Evolutionary conservation across 495 filamentous ascomycete genomes (phyloP), one percentile per base, ranked within the genome.

Genomic region (Aspergillus ostianus): DNA sequence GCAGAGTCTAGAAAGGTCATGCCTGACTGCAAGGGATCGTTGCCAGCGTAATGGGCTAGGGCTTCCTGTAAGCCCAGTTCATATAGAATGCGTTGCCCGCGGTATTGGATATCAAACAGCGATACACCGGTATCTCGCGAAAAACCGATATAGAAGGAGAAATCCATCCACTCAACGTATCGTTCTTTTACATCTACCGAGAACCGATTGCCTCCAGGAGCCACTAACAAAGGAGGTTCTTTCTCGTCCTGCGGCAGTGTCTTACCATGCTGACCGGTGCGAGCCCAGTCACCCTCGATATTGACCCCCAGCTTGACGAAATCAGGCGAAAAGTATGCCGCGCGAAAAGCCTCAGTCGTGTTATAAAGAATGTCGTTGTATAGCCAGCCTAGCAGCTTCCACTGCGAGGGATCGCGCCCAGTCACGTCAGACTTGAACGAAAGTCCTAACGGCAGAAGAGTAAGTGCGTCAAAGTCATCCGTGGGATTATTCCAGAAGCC

Each of bases 281-380:
- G 62, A 46, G 62, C 62, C 62, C 62, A 64, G 48, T 57, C 21
- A 19, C 62, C 62, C 19, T 64, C 62, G 41, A 60, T 15, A 32
- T 60, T 64, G 27, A 57, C 51, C 12, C 45, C 46, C 4, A 64
- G 53, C 49, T 64, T 64, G 48, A 60, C 57, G 17, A 64, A 64
- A 1, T 49, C 62, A 32, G 57, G 62, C 23, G 62, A 64, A 53
- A 54, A 64, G 54, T 57, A 64, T 9, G 62, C 62, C 17, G 59
- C 46, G 17, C 62, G 62, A 29, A 64, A 64, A 30, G 55, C 62
- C 15, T 57, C 62, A 0, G 62, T 64, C 41, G 62, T 64, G 26
- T 64, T 56, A 10, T 64, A 64, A 49, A 57, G 59, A 17, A 64
- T 60, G n/a, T 64, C 57, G 23, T 64, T 64, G 29, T 64, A 64